These are phyloP conservation scores for Rhizoclosmatium globosum DNA, from an alignment of 192 early-diverging fungal species.

Conservation along the genomic window DNA sequence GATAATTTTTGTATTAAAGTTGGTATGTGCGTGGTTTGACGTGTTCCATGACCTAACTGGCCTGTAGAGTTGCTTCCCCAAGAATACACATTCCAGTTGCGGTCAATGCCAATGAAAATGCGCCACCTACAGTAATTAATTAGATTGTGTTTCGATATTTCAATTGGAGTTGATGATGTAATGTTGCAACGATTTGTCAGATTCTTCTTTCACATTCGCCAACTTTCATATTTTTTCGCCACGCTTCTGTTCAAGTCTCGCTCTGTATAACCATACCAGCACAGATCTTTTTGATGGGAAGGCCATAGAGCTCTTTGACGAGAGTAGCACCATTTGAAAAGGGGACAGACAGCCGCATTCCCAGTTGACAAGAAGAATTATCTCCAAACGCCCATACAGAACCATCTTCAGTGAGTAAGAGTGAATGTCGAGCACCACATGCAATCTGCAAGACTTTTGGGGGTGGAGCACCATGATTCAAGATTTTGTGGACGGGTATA, in stretches of 20 bases:
- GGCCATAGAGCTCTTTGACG: neutral
- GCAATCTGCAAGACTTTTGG: neutral
- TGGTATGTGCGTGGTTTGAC: neutral
- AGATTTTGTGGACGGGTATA: constrained; percentile 5
- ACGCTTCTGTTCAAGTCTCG: too few species aligned
- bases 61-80: constrained; percentile 23
- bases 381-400: constrained; percentile 26
- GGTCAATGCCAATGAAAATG: constrained; percentile 24
- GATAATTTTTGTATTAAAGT: constrained; percentile 6
- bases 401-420: constrained; percentile 7
- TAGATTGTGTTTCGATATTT: neutral
- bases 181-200: too few species aligned
- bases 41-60: constrained; percentile 17
- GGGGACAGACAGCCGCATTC: neutral
- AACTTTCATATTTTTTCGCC: too few species aligned
- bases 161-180: too few species aligned
- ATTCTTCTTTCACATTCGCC: too few species aligned
- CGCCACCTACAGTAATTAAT: neutral
- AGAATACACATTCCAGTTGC: constrained; percentile 27
- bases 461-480: neutral
- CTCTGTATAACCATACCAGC: neutral
- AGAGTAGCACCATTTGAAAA: neutral
- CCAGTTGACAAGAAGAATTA: constrained; percentile 18
- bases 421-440: constrained; percentile 15
- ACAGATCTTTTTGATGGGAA: constrained; percentile 8